Percentiles rank a stretch among this genome's conserved stretches.
phyloP scores from a whole-genome alignment of 2,329 filamentous ascomycete genomes.

The Colletotrichum navitas region DNA sequence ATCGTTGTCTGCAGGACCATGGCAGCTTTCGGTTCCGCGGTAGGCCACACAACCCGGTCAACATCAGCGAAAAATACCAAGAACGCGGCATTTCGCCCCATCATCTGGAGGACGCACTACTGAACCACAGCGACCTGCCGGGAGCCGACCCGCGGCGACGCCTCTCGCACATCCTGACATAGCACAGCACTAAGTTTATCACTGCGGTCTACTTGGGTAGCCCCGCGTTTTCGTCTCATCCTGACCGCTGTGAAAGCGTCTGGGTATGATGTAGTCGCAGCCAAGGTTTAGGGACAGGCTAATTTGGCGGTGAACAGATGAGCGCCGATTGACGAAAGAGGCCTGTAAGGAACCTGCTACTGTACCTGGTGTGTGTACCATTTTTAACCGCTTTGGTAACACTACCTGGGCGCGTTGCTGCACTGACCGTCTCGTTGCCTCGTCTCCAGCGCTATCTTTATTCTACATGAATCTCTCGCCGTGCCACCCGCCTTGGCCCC shows the following conservation, averaged over 20 bases:
- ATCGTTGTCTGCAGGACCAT: not conserved
- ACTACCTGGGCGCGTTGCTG: not conserved
- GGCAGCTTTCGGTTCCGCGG: not conserved
- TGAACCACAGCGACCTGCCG: constrained; percentile 3
- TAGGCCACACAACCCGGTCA: not conserved
- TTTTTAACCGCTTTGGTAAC: constrained; percentile 16
- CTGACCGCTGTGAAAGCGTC: constrained; percentile 8
- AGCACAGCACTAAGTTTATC: not conserved
- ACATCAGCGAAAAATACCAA: not conserved
- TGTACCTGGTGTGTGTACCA: constrained; percentile 22
- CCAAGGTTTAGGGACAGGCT: constrained; percentile 29
- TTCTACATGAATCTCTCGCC: constrained; percentile 26
- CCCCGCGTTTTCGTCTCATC: constrained; percentile 24
- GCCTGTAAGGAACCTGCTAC: constrained; percentile 27
- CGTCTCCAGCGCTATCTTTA: constrained; percentile 18
- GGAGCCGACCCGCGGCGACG: constrained; percentile 15
- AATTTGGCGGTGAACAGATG: constrained; percentile 37
- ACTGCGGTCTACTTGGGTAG: constrained; percentile 6
- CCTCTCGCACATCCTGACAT: constrained; percentile 12
- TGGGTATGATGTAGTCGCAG: constrained; percentile 35
- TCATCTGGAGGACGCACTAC: constrained; percentile 11
- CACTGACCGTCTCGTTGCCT: constrained; percentile 8
- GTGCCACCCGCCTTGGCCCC: constrained; percentile 13
- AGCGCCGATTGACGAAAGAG: constrained; percentile 19
- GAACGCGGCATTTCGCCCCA: not conserved